Conservation (phyloP, 305 asterid species). For the Fraxinus baroniana region DNA sequence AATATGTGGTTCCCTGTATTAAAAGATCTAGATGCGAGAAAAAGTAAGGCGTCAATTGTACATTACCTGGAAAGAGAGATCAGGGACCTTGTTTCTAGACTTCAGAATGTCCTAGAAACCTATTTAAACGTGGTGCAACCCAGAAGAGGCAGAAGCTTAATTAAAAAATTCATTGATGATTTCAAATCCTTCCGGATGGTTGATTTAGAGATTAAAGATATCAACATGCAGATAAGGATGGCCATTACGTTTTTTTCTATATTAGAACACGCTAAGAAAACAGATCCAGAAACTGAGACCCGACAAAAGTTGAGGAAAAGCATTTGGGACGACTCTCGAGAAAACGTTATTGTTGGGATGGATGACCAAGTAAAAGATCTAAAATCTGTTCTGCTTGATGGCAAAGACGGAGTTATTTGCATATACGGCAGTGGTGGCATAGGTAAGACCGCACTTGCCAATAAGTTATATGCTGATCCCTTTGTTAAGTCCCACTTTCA, state of each 20-base stretch:
- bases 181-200: background rate
- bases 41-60: background rate
- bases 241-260: too few relatives aligned
- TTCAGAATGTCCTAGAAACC: background rate
- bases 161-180: background rate
- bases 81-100: background rate
- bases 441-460: constrained; percentile 29
- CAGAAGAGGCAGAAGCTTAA: background rate
- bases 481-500: rapidly evolving
- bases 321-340: background rate
- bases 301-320: background rate
- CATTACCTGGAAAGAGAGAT: background rate
- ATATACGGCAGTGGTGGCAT: constrained; percentile 20
- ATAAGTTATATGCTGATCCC: too few relatives aligned
- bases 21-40: background rate
- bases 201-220: background rate
- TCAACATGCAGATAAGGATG: background rate
- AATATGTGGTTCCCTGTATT: background rate
- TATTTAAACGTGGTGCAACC: background rate
- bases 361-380: background rate
- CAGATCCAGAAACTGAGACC: background rate
- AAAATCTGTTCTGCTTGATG: background rate
- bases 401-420: background rate
- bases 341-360: background rate
- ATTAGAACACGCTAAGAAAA: background rate